These are phyloP conservation scores for Aureobasidium pullulans DNA, from an alignment of 2,329 filamentous ascomycete species.

Conservation along the genomic window DNA sequence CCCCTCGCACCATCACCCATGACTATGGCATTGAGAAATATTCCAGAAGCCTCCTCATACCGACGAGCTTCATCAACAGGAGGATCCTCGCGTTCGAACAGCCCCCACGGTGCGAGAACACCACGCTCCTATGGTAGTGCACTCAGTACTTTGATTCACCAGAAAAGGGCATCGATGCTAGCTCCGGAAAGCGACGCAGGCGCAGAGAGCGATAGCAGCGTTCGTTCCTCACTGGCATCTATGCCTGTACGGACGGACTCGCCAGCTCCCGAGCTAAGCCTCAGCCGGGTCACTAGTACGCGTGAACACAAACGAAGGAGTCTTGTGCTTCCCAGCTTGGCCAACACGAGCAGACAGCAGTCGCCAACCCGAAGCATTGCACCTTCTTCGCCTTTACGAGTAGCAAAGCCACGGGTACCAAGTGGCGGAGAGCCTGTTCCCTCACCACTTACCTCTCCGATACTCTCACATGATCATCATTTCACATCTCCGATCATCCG, in stretches of 20 bases:
- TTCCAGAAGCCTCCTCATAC: constrained; percentile 36
- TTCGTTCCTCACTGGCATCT: constrained; percentile 71
- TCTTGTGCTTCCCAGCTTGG: constrained; percentile 64
- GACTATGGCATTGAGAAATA: constrained; percentile 48
- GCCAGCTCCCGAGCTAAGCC: constrained; percentile 74
- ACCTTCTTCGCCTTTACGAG: constrained; percentile 70
- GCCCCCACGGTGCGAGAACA: constrained; percentile 83
- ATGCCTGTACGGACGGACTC: constrained; percentile 73
- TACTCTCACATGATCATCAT: constrained; percentile 68
- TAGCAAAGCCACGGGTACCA: constrained; percentile 69
- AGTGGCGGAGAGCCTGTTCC: constrained; percentile 57
- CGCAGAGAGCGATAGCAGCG: constrained; percentile 80
- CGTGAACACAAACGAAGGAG: constrained; percentile 81
- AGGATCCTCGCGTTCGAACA: constrained; percentile 77
- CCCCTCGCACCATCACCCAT: constrained; percentile 48
- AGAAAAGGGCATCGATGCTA: constrained; percentile 59
- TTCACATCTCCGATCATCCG: constrained; percentile 66
- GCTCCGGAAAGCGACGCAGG: constrained; percentile 76
- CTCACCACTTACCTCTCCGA: constrained; percentile 84
- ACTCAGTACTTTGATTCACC: constrained; percentile 55
- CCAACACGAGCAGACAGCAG: constrained; percentile 71
- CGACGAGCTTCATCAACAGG: constrained; percentile 55
- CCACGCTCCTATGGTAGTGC: constrained; percentile 67
- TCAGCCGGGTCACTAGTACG: constrained; percentile 69
- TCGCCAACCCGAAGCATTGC: constrained; percentile 74